Conservation (phyloP, 148 eudicot genomes). For the Hydrangea macrophylla region DNA sequence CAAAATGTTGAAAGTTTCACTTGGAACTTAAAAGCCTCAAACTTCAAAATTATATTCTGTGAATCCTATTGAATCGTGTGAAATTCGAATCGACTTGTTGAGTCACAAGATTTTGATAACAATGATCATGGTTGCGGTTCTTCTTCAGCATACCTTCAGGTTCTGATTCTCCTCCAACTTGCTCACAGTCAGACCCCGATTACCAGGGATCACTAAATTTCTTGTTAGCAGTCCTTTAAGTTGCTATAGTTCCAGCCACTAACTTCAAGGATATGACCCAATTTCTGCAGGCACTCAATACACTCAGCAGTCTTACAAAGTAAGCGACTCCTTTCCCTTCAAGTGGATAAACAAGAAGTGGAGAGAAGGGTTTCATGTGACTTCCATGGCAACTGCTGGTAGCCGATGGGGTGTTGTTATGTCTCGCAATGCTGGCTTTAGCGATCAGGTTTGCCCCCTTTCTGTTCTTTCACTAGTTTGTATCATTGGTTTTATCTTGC, state of each 20-base stretch:
- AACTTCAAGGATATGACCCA: neutral
- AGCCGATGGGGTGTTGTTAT: slow-evolving; percentile 90
- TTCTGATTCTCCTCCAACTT: neutral
- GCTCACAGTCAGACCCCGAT: neutral
- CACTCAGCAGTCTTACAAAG: slow-evolving; percentile 88
- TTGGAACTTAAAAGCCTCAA: too few species aligned
- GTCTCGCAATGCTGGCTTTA: slow-evolving; percentile 89
- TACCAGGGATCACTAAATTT: neutral
- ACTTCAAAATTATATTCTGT: too few species aligned
- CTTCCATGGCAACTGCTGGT: slow-evolving; percentile 96
- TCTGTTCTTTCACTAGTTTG: neutral
- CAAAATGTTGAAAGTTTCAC: too few species aligned
- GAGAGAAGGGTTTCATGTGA: slow-evolving; percentile 92
- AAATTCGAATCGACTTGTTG: too few species aligned
- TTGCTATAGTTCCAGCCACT: neutral
- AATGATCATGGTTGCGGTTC: too few species aligned
- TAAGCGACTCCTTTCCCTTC: slow-evolving; percentile 87
- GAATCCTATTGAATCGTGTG: too few species aligned
- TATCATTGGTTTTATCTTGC: neutral
- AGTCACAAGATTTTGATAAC: too few species aligned
- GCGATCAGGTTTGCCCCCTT: slow-evolving; percentile 57
- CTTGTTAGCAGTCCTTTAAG: neutral
- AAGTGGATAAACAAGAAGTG: slow-evolving; percentile 97
- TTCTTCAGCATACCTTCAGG: too few species aligned
- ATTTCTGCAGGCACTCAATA: slow-evolving; percentile 60